Base-by-base conservation (phyloP, 352 stramenopile genomes). In the Globisporangium sylvaticum region DNA sequence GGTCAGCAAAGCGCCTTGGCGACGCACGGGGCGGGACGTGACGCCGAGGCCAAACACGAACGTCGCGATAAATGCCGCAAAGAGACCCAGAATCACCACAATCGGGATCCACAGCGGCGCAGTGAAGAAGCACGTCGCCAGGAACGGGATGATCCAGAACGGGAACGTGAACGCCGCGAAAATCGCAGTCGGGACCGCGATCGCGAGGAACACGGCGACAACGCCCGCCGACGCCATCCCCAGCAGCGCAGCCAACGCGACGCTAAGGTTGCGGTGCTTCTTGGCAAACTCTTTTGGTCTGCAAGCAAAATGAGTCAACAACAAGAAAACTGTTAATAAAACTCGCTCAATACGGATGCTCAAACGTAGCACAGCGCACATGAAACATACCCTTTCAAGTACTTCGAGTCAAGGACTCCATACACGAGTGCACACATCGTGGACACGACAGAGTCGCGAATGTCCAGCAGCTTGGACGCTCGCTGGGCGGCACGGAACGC, bases 131-230 rank as follows among this genome's bases (percentile, higher is more conserved):
- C 78, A 74, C 22, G 81, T 87, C 31, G 77, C 68, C 62, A 92
- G 53, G 74, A 94, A 88, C 68, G 87, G 87, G 24, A 94, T 71
- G 75, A 94, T 92, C 87, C 87, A 94, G 69, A 94, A 81, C 62
- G 87, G 87, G 65, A 92, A 83, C 74, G 87, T 94, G 70, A 94
- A 89, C 29, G 82, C 77, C 7, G 84, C 84, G 54, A 94, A 69
- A 22, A 86, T 64, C 32, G 81, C 81, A 32, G 83, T 91, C 6
- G 87, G 87, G 39, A 94, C 75, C 3, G 87, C 87, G 52, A 94
- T 67, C n/a, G 79, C 64, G 62, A 92, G 62, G 64, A 94, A 92
- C 48, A 89, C 62, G 27, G 76, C 79, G 29, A 83, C 70, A 12
- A 70, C 70, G 44, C 83, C 81, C 34, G 84, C 84, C 6, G 72